phyloP scores from a whole-genome alignment of 495 filamentous ascomycete species.

The Trichoderma asperelloides region DNA sequence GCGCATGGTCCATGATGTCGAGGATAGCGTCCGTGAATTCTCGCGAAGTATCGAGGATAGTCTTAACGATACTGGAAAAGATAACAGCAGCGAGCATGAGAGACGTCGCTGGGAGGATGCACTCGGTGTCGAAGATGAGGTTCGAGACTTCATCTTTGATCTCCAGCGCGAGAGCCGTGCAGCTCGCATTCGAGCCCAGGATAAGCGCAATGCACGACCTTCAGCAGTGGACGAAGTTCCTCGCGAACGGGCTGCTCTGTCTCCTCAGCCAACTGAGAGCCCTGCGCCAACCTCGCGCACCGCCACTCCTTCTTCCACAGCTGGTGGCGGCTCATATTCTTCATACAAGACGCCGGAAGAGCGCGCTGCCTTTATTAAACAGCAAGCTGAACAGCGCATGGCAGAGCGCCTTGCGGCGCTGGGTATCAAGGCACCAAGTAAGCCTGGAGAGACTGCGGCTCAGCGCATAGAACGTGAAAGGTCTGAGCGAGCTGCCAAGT shows the following conservation, averaged over 20 bases:
- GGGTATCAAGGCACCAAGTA: constrained; percentile 72
- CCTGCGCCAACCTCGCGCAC: constrained; percentile 33
- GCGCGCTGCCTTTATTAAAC: constrained; percentile 88
- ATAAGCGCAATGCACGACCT: constrained; percentile 37
- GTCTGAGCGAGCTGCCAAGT: constrained; percentile 75
- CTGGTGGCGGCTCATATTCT: constrained; percentile 52
- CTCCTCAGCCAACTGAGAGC: constrained; percentile 26
- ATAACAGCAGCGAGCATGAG: constrained; percentile 71
- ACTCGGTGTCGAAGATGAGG: constrained; percentile 90
- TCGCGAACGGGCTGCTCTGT: constrained; percentile 28
- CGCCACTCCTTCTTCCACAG: constrained; percentile 33
- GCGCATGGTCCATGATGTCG: constrained; percentile 90
- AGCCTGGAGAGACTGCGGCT: constrained; percentile 62
- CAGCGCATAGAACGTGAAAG: constrained; percentile 84
- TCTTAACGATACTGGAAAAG: constrained; percentile 70
- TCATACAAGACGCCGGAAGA: constrained; percentile 88
- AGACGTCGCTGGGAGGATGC: constrained; percentile 92
- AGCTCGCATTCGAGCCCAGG: constrained; percentile 64
- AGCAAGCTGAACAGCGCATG: constrained; percentile 95
- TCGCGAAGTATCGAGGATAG: constrained; percentile 72
- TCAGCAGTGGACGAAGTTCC: constrained; percentile 36
- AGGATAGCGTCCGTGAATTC: constrained; percentile 93
- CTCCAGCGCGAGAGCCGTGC: constrained; percentile 76
- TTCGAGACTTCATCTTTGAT: constrained; percentile 96
- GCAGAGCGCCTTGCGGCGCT: constrained; percentile 93